Conservation (phyloP, 495 filamentous ascomycete species). For the Aspergillus kassunensis region DNA sequence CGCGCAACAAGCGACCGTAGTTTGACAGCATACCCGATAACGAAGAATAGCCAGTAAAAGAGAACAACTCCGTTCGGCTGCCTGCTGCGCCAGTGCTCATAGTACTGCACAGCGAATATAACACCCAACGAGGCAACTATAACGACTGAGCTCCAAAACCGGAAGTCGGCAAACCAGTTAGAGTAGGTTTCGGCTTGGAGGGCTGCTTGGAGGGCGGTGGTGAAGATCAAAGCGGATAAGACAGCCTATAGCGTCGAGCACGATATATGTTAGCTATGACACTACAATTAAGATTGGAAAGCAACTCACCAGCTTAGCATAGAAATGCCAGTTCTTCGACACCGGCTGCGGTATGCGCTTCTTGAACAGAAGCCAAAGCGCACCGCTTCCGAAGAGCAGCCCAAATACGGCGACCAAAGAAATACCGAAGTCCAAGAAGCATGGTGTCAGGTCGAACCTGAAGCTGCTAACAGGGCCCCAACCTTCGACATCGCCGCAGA, state of each 20-base stretch:
- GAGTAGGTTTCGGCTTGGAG: constrained; percentile 72
- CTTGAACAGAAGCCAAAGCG: constrained; percentile 72
- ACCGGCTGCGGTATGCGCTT: constrained; percentile 58
- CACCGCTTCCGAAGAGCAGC: constrained; percentile 67
- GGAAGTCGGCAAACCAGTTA: constrained; percentile 75
- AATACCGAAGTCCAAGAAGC: constrained; percentile 87
- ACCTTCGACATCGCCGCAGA: constrained; percentile 85
- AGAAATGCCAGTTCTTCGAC: constrained; percentile 92
- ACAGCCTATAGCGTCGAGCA: constrained; percentile 52
- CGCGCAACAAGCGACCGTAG: constrained; percentile 82
- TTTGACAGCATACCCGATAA: constrained; percentile 79
- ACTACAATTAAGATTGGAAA: background rate
- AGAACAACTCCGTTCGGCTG: constrained; percentile 90
- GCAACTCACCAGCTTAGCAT: constrained; percentile 73
- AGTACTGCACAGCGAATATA: constrained; percentile 83
- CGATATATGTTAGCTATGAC: constrained; percentile 18
- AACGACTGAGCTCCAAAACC: constrained; percentile 81
- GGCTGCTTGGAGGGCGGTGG: constrained; percentile 66
- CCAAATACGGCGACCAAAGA: constrained; percentile 72
- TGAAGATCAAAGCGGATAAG: constrained; percentile 62
- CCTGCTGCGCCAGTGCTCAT: constrained; percentile 83
- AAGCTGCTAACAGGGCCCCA: constrained; percentile 88
- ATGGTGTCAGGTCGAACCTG: constrained; percentile 91
- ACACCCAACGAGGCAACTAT: constrained; percentile 74
- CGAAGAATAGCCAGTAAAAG: constrained; percentile 92